Evolutionary conservation across 192 early-diverging fungal species (phyloP).

Genomic region (Coemansia sp.): DNA sequence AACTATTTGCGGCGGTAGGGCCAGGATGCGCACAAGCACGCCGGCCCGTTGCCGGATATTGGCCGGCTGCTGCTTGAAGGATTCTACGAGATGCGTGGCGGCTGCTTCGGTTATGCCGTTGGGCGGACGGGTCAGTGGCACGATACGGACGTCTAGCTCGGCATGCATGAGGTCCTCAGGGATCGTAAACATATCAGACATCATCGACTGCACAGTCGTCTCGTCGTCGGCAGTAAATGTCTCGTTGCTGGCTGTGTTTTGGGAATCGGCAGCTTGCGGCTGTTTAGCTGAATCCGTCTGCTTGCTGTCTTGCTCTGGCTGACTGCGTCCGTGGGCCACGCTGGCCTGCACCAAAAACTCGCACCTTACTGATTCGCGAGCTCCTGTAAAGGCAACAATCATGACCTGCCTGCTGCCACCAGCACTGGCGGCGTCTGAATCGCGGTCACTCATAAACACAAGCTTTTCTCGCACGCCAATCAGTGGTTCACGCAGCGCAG

Average conservation of each 20-base stretch:
- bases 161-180: slow-evolving; percentile 35
- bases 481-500: slow-evolving; percentile 17
- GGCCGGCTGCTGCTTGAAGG: slow-evolving; percentile 32
- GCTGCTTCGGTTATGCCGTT: slow-evolving; percentile 45
- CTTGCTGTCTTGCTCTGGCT: too few relatives aligned
- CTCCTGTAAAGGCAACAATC: slow-evolving; percentile 49
- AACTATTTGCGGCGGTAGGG: slow-evolving; percentile 44
- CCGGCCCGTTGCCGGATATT: slow-evolving; percentile 36
- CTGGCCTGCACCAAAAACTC: slow-evolving; percentile 44
- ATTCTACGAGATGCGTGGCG: slow-evolving; percentile 16
- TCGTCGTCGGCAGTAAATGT: slow-evolving; percentile 5
- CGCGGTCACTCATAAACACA: slow-evolving; percentile 22
- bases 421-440: background rate
- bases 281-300: too few relatives aligned
- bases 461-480: slow-evolving; percentile 42
- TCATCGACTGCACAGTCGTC: slow-evolving; percentile 5
- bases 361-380: slow-evolving; percentile 42
- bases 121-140: slow-evolving; percentile 44
- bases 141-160: slow-evolving; percentile 43
- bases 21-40: slow-evolving; percentile 37
- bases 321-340: slow-evolving; percentile 6
- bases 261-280: too few relatives aligned
- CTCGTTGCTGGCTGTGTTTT: background rate
- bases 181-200: slow-evolving; percentile 31
- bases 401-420: slow-evolving; percentile 17